Evolutionary conservation across 805 yeast species (phyloP), one percentile per base, ranked within the genome.

Genomic region (Teunomyces barrocoloradensis): DNA sequence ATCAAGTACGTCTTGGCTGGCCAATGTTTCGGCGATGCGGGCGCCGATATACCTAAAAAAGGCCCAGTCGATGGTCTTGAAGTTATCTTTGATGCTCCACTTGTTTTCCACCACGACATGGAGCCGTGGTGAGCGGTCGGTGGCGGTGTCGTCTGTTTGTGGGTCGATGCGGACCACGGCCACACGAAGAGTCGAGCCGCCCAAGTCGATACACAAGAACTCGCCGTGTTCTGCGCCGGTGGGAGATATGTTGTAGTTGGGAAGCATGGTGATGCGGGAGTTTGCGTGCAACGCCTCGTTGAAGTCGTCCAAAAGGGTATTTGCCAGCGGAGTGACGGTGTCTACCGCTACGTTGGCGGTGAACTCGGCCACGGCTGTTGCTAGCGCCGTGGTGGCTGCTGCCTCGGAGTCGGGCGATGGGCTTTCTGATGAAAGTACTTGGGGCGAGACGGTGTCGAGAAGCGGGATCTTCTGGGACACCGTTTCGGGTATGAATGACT

Each of bases 181-280:
- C 3, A 75, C 62, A 29, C 83, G 64, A 17, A 80, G 59, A 1
- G 84, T 80, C 1, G 80, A 74, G 1, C 85, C 85, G 4, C 85
- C 85, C 42, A 80, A 60, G 51, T 80, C 85, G n/a, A 80, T 63
- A 17, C 67, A 77, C 57, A 73, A 67, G 61, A 49, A 77, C 34
- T 69, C 61, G 23, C 76, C 77, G 37, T 45, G 43, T 50, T 68
- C 66, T 15, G 56, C 39, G 5, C 77, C 77, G 2, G 71, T 61
- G 28, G 76, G 75, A 32, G 50, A 49, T 34, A 71, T 69, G 48
- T 66, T 63, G 52, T 57, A 65, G 53, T 68, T 70, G 28, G 77
- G 74, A 29, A 72, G 61, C 77, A 73, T 73, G 38, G 70, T 53
- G 44, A 71, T 58, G 15, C 53, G 50, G 17, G 70, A 60, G 44